phyloP scores from a whole-genome alignment of 1,139 yeast genomes.

The Saccharomycopsis hybrid region DNA sequence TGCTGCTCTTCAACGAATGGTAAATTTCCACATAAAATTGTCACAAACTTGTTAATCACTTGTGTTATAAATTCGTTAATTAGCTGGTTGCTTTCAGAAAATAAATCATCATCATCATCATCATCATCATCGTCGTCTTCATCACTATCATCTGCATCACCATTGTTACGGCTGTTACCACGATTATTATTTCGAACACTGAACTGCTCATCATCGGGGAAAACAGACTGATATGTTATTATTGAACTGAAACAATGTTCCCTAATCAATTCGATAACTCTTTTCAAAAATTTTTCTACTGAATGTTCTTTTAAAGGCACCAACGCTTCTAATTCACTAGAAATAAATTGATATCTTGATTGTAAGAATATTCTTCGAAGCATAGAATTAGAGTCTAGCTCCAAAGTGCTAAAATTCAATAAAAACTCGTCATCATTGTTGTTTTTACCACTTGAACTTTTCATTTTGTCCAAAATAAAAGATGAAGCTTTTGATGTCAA shows the following conservation, averaged over 20 bases:
- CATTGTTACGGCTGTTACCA: conserved; percentile 18
- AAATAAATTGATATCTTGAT: conserved; percentile 54
- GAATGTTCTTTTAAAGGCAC: conserved; percentile 42
- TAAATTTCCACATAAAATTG: conserved; percentile 32
- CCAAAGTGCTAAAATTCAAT: conserved; percentile 13
- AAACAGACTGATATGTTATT: conserved; percentile 58
- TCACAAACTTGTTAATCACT: conserved; percentile 31
- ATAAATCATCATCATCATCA: conserved; percentile 23
- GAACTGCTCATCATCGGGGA: conserved; percentile 30
- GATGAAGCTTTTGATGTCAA: background rate
- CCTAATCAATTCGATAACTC: conserved; percentile 76
- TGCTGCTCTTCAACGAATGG: conserved; percentile 37
- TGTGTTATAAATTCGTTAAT: conserved; percentile 38
- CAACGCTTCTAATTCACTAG: conserved; percentile 51
- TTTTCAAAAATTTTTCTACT: conserved; percentile 63
- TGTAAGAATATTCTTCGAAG: conserved; percentile 46
- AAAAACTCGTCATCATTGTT: conserved; percentile 25
- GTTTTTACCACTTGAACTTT: conserved; percentile 21
- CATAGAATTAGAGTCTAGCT: conserved; percentile 17
- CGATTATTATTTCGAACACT: conserved; percentile 4
- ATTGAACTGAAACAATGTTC: conserved; percentile 74
- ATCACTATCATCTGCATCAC: conserved; percentile 1
- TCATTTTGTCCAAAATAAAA: background rate
- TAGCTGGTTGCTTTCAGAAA: conserved; percentile 28
- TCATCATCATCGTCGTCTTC: conserved; percentile 3